These are phyloP conservation scores for Tricholoma flavovirens DNA, from an alignment of 768 basidiomycete genomes.

Conservation along the genomic window DNA sequence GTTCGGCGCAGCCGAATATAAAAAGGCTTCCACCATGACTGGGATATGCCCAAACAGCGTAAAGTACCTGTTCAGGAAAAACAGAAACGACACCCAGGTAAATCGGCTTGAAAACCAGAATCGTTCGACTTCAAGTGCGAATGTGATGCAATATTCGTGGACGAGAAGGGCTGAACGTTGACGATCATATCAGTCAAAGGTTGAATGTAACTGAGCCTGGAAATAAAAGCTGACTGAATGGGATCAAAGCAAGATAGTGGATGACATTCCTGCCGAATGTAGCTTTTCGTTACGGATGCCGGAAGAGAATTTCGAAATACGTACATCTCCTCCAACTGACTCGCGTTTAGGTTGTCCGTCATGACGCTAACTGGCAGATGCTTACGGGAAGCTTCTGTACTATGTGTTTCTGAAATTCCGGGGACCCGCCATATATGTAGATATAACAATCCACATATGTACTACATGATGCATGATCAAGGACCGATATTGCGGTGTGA, in stretches of 20 bases:
- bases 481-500: no score
- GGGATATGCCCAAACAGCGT: slow-evolving; percentile 33
- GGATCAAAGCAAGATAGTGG: background rate
- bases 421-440: no score
- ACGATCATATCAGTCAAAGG: background rate
- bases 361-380: no score
- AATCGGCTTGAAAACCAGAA: slow-evolving; percentile 32
- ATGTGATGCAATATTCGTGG: slow-evolving; percentile 43
- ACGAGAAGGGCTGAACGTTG: slow-evolving; percentile 29
- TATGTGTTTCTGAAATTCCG: no score
- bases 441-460: no score
- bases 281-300: background rate
- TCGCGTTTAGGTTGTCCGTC: background rate
- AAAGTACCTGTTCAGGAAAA: slow-evolving; percentile 39
- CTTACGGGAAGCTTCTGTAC: no score
- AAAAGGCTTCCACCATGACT: slow-evolving; percentile 29
- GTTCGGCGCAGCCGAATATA: slow-evolving; percentile 5
- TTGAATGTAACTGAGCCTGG: background rate
- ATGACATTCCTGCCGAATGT: background rate
- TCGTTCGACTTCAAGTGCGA: slow-evolving; percentile 34
- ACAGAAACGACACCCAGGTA: slow-evolving; percentile 30
- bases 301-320: background rate
- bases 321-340: background rate
- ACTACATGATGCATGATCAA: no score
- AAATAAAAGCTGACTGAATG: background rate